A percentile compares a stretch with the other conserved stretches of the same genome.
Conservation (phyloP, 441 rosid genomes). For the Daphne laureola region DNA sequence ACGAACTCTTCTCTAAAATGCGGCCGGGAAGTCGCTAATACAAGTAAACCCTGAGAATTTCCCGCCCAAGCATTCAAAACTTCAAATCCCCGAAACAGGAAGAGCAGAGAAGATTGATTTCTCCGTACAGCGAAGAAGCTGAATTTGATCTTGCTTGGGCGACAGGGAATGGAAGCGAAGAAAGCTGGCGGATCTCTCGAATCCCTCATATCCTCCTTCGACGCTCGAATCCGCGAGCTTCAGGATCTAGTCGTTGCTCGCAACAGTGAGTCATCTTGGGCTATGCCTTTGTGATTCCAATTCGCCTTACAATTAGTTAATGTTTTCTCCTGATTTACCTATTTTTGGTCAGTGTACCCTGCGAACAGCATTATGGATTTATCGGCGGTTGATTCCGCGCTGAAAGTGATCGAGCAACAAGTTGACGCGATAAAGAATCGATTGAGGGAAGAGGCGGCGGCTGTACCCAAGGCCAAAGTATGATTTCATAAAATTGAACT, state of each 20-base stretch:
- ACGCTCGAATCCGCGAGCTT: constrained; percentile 60
- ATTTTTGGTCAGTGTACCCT: constrained; percentile 49
- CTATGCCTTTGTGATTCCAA: background rate
- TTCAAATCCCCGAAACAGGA: constrained; percentile 4
- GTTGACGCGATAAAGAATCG: constrained; percentile 70
- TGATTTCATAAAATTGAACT: background rate
- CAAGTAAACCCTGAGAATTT: background rate
- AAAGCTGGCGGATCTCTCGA: constrained; percentile 67
- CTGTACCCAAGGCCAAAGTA: constrained; percentile 87
- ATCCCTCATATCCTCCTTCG: constrained; percentile 53
- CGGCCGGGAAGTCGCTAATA: too few relatives aligned
- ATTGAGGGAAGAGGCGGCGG: constrained; percentile 59
- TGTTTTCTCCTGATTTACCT: background rate
- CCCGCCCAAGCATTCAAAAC: constrained; percentile 13
- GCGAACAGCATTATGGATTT: constrained; percentile 61
- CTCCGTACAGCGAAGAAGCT: background rate
- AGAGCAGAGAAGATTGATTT: background rate
- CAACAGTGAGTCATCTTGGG: constrained; percentile 56
- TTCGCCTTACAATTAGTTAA: background rate
- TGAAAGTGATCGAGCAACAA: constrained; percentile 82
- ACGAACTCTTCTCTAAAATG: too few relatives aligned
- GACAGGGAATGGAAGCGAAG: constrained; percentile 42
- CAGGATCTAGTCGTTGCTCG: constrained; percentile 87
- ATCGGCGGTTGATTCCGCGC: constrained; percentile 53
- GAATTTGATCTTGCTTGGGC: background rate